Conservation (phyloP, 768 basidiomycete genomes). For the Collybia sordida region DNA sequence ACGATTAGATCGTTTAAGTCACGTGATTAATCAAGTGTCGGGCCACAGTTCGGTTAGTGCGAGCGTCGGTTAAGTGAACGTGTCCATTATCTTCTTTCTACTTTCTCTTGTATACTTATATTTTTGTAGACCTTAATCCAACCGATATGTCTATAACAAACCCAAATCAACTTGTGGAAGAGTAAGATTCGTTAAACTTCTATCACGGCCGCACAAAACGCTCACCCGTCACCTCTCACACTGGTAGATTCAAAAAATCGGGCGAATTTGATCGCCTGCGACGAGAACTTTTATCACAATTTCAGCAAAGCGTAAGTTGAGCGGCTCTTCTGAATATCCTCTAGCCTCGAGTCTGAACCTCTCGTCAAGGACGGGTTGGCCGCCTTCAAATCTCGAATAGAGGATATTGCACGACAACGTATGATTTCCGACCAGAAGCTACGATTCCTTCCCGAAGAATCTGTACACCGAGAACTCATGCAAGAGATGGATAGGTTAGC, state of each 20-base stretch:
- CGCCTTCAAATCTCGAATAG: slow-evolving; percentile 57
- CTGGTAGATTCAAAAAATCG: slow-evolving; percentile 69
- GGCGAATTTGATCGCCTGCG: slow-evolving; percentile 77
- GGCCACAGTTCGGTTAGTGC: background rate
- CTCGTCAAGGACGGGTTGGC: slow-evolving; percentile 45
- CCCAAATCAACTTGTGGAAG: slow-evolving; percentile 63
- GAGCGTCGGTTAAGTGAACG: background rate
- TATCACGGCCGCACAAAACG: background rate
- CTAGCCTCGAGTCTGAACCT: background rate
- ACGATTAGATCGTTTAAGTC: slow-evolving; percentile 7
- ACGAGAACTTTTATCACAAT: slow-evolving; percentile 60
- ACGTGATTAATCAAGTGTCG: too few relatives aligned
- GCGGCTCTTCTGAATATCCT: slow-evolving; percentile 1
- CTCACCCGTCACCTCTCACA: background rate
- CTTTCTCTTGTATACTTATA: slow-evolving; percentile 9
- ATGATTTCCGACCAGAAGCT: slow-evolving; percentile 55
- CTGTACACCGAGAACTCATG: slow-evolving; percentile 59
- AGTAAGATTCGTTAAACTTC: slow-evolving; percentile 36
- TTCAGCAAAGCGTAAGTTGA: slow-evolving; percentile 56
- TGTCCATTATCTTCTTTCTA: background rate
- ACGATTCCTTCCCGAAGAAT: slow-evolving; percentile 49
- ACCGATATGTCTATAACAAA: slow-evolving; percentile 47
- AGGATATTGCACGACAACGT: slow-evolving; percentile 59
- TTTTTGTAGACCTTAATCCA: slow-evolving; percentile 4
- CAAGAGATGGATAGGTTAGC: slow-evolving; percentile 70